phyloP scores from a whole-genome alignment of 352 stramenopile genomes.

The Heterotrichella gracilis region DNA sequence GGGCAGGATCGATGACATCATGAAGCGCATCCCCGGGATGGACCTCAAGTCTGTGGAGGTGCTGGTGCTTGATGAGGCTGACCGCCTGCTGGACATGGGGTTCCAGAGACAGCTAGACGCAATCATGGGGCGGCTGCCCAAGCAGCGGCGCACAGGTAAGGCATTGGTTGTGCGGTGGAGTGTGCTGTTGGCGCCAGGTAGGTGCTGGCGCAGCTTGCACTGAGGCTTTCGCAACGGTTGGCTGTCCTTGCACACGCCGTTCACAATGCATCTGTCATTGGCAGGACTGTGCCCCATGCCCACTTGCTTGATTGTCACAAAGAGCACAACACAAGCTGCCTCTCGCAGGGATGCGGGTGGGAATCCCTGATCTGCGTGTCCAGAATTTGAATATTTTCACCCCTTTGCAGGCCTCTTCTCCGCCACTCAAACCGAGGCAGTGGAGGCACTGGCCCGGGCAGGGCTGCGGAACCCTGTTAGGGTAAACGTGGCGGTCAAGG shows the following conservation, averaged over 20 bases:
- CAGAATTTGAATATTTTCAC: too few species aligned
- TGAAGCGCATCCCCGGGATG: constrained; percentile 25
- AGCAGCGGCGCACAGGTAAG: constrained; percentile 80
- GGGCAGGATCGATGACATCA: constrained; percentile 42
- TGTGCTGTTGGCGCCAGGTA: too few species aligned
- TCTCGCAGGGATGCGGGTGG: too few species aligned
- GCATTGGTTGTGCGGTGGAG: too few species aligned
- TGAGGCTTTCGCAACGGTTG: too few species aligned
- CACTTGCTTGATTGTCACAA: too few species aligned
- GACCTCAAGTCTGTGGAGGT: constrained; percentile 37
- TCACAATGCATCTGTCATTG: too few species aligned
- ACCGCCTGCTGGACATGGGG: constrained; percentile 54
- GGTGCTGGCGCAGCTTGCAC: too few species aligned
- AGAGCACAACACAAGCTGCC: too few species aligned
- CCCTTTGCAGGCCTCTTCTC: constrained; percentile 55
- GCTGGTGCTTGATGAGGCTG: constrained; percentile 92
- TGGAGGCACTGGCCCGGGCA: constrained; percentile 61
- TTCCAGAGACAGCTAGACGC: constrained; percentile 20
- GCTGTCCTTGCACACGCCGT: too few species aligned
- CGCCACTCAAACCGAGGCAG: constrained; percentile 43
- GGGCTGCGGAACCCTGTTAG: constrained; percentile 86
- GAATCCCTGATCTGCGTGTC: too few species aligned
- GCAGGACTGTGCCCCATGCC: too few species aligned
- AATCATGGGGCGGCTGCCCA: constrained; percentile 67
- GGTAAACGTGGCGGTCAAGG: constrained; percentile 67